phyloP scores from a whole-genome alignment of 176 grass and related monocot genomes.

The Calamus simplicifolius region DNA sequence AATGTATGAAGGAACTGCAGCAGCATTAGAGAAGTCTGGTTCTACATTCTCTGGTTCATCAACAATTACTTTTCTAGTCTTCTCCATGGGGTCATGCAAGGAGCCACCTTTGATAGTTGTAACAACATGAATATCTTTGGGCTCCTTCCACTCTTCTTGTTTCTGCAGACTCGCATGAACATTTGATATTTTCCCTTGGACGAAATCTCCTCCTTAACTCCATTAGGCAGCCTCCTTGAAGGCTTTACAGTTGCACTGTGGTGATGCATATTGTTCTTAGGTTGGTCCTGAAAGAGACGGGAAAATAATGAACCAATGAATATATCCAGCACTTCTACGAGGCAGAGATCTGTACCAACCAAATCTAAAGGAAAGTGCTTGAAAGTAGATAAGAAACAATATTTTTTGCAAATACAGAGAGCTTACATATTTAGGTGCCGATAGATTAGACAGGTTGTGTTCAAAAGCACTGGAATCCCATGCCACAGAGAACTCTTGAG shows the following conservation, averaged over 20 bases:
- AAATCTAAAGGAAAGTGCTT: too few species aligned
- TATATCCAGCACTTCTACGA: too few species aligned
- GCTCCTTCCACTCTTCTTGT: slow-evolving; percentile 38
- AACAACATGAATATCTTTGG: slow-evolving; percentile 74
- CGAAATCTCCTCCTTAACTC: slow-evolving; percentile 7
- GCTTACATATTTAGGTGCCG: slow-evolving; percentile 46
- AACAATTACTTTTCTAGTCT: slow-evolving; percentile 24
- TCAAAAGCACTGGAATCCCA: slow-evolving; percentile 50
- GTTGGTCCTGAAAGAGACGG: slow-evolving; percentile 22
- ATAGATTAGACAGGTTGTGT: slow-evolving; percentile 33
- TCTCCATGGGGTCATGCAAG: slow-evolving; percentile 8
- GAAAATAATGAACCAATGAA: neutral
- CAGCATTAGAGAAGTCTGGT: slow-evolving; percentile 3
- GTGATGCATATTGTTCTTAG: neutral
- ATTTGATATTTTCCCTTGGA: slow-evolving; percentile 23
- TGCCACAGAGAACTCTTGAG: slow-evolving; percentile 57
- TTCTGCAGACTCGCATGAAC: slow-evolving; percentile 19
- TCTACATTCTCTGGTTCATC: slow-evolving; percentile 34
- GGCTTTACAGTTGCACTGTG: slow-evolving; percentile 11
- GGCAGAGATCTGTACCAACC: too few species aligned
- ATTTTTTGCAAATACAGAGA: too few species aligned
- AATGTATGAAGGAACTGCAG: slow-evolving; percentile 11
- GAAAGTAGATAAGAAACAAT: too few species aligned
- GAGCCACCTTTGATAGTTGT: slow-evolving; percentile 26
- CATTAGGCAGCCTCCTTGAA: slow-evolving; percentile 1